Base-by-base conservation (phyloP, 352 stramenopile species). In the Pythium scleroteichum region DNA sequence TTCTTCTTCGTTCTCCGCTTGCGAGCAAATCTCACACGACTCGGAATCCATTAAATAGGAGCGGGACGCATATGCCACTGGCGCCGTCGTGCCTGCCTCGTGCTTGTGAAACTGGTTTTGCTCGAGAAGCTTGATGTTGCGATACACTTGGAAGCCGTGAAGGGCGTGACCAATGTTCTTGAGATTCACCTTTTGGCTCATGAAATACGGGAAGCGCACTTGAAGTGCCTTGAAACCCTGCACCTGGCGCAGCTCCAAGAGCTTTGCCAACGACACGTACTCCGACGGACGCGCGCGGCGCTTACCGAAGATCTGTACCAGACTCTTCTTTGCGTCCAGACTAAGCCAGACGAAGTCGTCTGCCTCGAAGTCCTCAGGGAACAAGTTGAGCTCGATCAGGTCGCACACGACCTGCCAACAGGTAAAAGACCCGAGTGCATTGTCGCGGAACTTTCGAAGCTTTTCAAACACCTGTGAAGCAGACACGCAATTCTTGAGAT, bases 261-360 rank as follows among this genome's bases (percentile, higher is more conserved):
- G 69, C 46, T 81, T 75, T 12, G 73, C 79, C 7, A 94, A 73
- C 35, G 76, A 76, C 12, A 90, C 72, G 44, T 81, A 90, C 66
- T 94, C 82, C 12, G 73, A 78, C 0, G 80, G 76, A 41, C 82
- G 82, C 10, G 84, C 84, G 38, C 84, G 84, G 39, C 75, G 82
- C 62, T 90, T 89, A 48, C 84, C 84, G 58, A 92, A 94, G 49
- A 94, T 90, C 61, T 92, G 84, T n/a, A 91, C 68, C 9, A 94
- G 58, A 33, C 82, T 94, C 68, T 81, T 83, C 54, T 86, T 87
- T 42, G 84, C 84, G 19, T 94, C 80, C 16, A 81, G 44, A n/a
- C 69, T 91, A 14, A 94, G 74, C 82, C 82, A 94, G 49, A 94
- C 81, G 40, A 87, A 94, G n/a, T 92, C 78, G 27, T 88, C 78